Conservation (phyloP, 2,329 filamentous ascomycete species). For the Cordyceps tenuipes region DNA sequence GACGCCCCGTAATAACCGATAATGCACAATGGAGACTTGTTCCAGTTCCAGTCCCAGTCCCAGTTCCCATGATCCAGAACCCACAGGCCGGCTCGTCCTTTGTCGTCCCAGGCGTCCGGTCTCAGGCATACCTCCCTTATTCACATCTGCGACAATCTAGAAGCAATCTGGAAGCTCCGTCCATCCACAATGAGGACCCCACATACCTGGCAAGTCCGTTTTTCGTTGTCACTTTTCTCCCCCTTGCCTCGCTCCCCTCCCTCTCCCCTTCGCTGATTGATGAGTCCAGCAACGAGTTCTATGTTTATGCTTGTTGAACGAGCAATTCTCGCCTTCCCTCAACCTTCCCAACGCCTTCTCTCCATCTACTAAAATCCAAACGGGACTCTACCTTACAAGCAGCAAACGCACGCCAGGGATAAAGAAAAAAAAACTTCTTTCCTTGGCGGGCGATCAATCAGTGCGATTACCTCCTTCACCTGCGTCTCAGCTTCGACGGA, state of each 20-base stretch:
- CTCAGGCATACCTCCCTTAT: not conserved
- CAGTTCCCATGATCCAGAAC: not conserved
- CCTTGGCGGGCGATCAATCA: not conserved
- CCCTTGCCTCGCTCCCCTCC: no score
- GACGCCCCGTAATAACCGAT: not conserved
- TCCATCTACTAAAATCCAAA: not conserved
- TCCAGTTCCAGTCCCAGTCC: not conserved
- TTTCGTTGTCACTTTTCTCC: not conserved
- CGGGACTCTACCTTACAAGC: not conserved
- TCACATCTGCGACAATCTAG: constrained; percentile 11
- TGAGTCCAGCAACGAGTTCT: not conserved
- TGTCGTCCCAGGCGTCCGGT: not conserved
- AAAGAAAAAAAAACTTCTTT: no score
- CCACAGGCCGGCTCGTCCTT: constrained; percentile 3
- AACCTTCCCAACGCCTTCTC: not conserved
- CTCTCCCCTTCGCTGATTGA: not conserved
- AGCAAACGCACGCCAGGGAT: not conserved
- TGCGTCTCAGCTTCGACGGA: not conserved
- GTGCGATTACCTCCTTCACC: not conserved
- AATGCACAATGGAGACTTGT: not conserved
- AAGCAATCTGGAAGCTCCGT: constrained; percentile 11
- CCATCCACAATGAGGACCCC: not conserved
- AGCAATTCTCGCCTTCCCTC: not conserved
- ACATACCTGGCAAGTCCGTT: not conserved
- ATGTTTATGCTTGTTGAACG: not conserved